Evolutionary conservation across 1,284 basidiomycete genomes (phyloP).

Genomic region (Entoloma clypeatum): DNA sequence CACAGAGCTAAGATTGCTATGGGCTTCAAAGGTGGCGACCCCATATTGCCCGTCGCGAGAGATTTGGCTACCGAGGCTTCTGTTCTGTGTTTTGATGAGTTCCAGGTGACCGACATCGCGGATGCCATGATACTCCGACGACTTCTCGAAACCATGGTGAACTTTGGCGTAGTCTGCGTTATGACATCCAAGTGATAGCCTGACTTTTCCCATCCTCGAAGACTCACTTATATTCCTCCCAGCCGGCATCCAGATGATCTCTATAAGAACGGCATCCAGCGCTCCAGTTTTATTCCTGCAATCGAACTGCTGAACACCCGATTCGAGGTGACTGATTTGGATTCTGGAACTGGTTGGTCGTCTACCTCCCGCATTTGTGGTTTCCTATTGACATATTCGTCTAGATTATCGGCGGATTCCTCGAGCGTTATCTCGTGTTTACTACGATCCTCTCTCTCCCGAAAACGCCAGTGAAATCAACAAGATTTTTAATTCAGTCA

Average conservation of each 20-base stretch:
- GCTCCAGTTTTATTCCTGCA: slow-evolving; percentile 93
- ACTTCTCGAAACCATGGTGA: slow-evolving; percentile 81
- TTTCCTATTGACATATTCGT: slow-evolving; percentile 31
- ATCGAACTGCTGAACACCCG: slow-evolving; percentile 90
- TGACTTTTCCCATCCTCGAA: not conserved
- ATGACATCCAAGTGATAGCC: slow-evolving; percentile 89
- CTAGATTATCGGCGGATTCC: slow-evolving; percentile 91
- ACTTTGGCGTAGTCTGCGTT: slow-evolving; percentile 89
- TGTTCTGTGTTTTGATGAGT: slow-evolving; percentile 97
- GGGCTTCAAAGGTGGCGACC: slow-evolving; percentile 74
- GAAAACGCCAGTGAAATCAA: slow-evolving; percentile 69
- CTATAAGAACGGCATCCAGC: slow-evolving; percentile 99
- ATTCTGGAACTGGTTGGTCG: slow-evolving; percentile 83
- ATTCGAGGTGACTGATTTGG: slow-evolving; percentile 86
- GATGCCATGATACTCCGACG: slow-evolving; percentile 97
- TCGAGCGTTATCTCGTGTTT: slow-evolving; percentile 87
- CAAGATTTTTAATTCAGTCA: slow-evolving; percentile 78
- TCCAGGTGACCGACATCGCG: slow-evolving; percentile 97
- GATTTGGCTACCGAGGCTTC: slow-evolving; percentile 84
- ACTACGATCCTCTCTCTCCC: slow-evolving; percentile 76
- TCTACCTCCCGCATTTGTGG: not conserved
- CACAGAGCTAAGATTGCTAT: slow-evolving; percentile 74
- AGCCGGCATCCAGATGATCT: slow-evolving; percentile 97
- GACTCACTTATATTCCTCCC: slow-evolving; percentile 10
- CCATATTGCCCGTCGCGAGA: slow-evolving; percentile 84